phyloP scores from a whole-genome alignment of 257 asterid genomes.

The Vinca minor region DNA sequence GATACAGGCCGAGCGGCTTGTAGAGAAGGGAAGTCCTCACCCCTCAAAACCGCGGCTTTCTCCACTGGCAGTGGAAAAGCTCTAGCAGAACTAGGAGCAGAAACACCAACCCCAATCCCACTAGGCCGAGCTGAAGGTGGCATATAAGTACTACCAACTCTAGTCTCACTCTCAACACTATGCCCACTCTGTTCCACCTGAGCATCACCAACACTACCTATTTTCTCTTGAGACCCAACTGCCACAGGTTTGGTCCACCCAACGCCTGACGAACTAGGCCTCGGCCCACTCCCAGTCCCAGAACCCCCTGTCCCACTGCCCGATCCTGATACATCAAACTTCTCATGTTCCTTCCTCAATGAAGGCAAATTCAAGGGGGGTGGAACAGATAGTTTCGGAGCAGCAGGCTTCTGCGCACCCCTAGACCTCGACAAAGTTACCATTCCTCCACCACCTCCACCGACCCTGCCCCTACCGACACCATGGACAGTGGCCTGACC shows the following conservation, averaged over 20 bases:
- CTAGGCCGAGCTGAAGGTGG: slow-evolving; percentile 67
- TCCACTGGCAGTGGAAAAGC: slow-evolving; percentile 34
- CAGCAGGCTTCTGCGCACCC: slow-evolving; percentile 51
- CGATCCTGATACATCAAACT: slow-evolving; percentile 51
- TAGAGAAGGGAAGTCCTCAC: slow-evolving; percentile 98
- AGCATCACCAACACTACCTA: slow-evolving; percentile 29
- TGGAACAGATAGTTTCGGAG: slow-evolving; percentile 75
- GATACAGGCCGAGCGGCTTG: slow-evolving; percentile 75
- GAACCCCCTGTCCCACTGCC: slow-evolving; percentile 53
- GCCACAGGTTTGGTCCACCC: slow-evolving; percentile 82
- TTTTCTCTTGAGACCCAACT: slow-evolving; percentile 36
- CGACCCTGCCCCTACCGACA: slow-evolving; percentile 46
- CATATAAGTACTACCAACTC: slow-evolving; percentile 50
- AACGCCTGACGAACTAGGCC: slow-evolving; percentile 73
- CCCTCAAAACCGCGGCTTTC: slow-evolving; percentile 74
- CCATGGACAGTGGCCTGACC: slow-evolving; percentile 46
- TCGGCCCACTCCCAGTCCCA: slow-evolving; percentile 60
- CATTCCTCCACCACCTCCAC: slow-evolving; percentile 82
- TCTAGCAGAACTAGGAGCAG: slow-evolving; percentile 27
- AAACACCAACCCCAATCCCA: slow-evolving; percentile 31
- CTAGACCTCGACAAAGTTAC: slow-evolving; percentile 70
- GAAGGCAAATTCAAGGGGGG: slow-evolving; percentile 98
- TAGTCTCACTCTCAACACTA: slow-evolving; percentile 34
- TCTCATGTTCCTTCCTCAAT: slow-evolving; percentile 87
- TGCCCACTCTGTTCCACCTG: slow-evolving; percentile 26